Base-by-base conservation (phyloP, 495 filamentous ascomycete genomes). In the Tuber magnatum region DNA sequence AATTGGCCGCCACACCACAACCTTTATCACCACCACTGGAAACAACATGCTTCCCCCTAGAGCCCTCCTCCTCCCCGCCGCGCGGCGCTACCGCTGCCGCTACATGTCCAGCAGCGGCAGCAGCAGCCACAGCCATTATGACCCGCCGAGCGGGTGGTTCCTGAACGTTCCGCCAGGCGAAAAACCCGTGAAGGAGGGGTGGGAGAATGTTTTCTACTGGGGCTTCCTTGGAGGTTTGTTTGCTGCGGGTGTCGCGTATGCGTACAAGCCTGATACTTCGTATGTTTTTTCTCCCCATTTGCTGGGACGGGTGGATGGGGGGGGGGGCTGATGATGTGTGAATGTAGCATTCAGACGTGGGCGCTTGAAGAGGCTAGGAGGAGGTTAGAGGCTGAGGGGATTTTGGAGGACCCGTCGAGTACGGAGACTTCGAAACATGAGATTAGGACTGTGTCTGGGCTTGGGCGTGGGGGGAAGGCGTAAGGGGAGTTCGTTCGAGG, bases 201-300 rank as follows among this genome's bases (percentile, higher is more conserved):
- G 95, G 95, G 95, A 99, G 89, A 87, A 84, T 38, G 85, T 94
- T 42, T 95, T 90, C 87, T 89, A 92, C 84, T 97, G 91, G 84
- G 94, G 94, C 32, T 97, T 97, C 83, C 92, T 89, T 84, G 95
- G 94, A n/a, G 91, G 90, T 80, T 83, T 97, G 74, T 84, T 87
- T 22, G 85, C 93, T 68, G 91, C 90, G 46, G 89, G 88, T 73
- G 87, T 98, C 46, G 93, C 90, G 79, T 97, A 97, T 87, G 92
- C 92, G 71, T 98, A 93, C 83, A 99, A 99, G 89, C 95, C 95
- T 39, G 95, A 99, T 87, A 98, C 94, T 71, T 96, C 92, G 95
- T 99, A 87, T 85, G 94, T 92, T 65, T 73, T 70, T 61, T 65
- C 56, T 28, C 70, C 77, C 61, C 6, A 16, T 71, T 71, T 69